Base-by-base conservation (phyloP, 495 filamentous ascomycete species). In the Poronia punctata region DNA sequence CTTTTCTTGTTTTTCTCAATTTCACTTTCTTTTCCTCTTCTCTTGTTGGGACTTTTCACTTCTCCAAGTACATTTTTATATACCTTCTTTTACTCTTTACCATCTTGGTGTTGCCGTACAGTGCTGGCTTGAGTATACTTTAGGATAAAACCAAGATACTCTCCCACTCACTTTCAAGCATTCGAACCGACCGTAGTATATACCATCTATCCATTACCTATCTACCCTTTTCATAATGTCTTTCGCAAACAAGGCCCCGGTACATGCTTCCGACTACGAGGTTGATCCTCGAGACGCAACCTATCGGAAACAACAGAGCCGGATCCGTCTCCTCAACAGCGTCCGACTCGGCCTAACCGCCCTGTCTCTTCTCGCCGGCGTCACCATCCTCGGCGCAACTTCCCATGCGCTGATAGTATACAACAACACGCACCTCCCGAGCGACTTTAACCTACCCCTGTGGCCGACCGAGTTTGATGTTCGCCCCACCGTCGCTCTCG, bases 381-480 rank as follows among this genome's bases (percentile, higher is more conserved):
- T 76, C 33, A 64, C 64, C 12, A 59, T 74, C 36, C 58, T 78
- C 18, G 71, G 65, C 17, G 62, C 70, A 5, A 61, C 71, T 4
- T 68, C 45, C 49, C 64, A 78, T 49, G 64, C 65, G 0, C 51
- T 75, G 38, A 45, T 57, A 16, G 64, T 69, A 17, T 76, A 74
- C 58, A 53, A 75, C 45, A 47, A 48, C 18, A 78, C 74, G n/a
- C 60, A 66, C 35, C 41, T 73, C 11, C 32, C 61, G 2, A 38
- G 44, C 22, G 60, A 64, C 17, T 71, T 62, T 38, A 49, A 64
- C 31, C 51, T 74, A 16, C 45, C 69, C 5, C 52, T 78, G 29
- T 78, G 74, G 74, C 72, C 74, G 1, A 56, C 58, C 9, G 48
- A 68, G 7, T 72, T 76, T 49, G 64, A 75, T 50, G 53, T 73